A percentile compares a stretch with the other conserved stretches of the same genome.
These are phyloP conservation scores for Fraxinus pennsylvanica DNA, from an alignment of 257 asterid genomes.

Conservation along the genomic window DNA sequence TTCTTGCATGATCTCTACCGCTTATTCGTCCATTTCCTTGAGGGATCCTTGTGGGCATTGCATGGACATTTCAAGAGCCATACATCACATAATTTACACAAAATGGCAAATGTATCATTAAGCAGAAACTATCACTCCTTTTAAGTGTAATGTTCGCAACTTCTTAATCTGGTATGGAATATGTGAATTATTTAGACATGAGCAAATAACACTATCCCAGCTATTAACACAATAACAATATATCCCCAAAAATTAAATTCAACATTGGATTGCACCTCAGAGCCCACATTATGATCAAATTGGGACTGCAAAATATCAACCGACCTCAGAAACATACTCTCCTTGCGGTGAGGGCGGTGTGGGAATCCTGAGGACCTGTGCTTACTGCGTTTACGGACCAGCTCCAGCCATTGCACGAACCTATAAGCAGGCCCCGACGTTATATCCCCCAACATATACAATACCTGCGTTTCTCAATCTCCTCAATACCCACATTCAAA, in stretches of 20 bases:
- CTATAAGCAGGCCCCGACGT: conserved; percentile 90
- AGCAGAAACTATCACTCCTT: neutral
- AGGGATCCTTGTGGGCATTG: neutral
- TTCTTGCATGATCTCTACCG: neutral
- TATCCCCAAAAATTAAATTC: neutral
- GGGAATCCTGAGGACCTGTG: conserved; percentile 92
- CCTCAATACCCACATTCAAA: conserved; percentile 18
- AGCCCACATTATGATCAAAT: neutral
- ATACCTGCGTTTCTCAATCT: conserved; percentile 55
- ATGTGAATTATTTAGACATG: neutral
- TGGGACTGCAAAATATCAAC: conserved; percentile 16
- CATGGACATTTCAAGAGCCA: neutral
- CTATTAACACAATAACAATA: neutral
- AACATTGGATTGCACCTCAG: conserved; percentile 7
- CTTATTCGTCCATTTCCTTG: neutral
- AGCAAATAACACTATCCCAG: neutral
- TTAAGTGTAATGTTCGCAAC: neutral
- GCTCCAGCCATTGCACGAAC: conserved; percentile 97
- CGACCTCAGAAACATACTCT: conserved; percentile 78
- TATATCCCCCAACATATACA: conserved; percentile 97
- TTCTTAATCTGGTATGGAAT: neutral
- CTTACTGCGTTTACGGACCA: conserved; percentile 90
- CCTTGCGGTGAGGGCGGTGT: conserved; percentile 50
- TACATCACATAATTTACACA: neutral
- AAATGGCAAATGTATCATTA: neutral